These are phyloP conservation scores for Globisporangium rhizosaccharum DNA, from an alignment of 352 stramenopile species.

Conservation along the genomic window DNA sequence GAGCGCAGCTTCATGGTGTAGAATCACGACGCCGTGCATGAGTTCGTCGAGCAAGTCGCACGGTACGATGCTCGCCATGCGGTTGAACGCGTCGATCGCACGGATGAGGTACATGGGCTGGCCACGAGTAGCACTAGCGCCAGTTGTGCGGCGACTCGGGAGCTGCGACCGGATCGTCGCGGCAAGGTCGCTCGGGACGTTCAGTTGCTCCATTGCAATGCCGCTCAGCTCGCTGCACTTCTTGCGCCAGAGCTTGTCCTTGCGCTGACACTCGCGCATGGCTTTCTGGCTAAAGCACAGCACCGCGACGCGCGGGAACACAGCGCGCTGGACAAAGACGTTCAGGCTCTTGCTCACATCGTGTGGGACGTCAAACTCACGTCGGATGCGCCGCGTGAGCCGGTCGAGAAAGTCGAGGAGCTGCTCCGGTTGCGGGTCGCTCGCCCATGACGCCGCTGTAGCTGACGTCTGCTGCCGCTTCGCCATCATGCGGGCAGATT, in stretches of 20 bases:
- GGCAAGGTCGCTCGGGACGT: constrained; percentile 45
- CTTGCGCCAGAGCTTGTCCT: constrained; percentile 82
- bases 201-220: constrained; percentile 64
- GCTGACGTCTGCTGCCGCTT: constrained; percentile 17
- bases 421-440: constrained; percentile 60
- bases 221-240: constrained; percentile 56
- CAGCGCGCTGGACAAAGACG: constrained; percentile 67
- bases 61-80: constrained; percentile 74
- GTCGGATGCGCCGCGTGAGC: constrained; percentile 58
- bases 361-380: constrained; percentile 60
- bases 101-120: constrained; percentile 50
- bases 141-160: constrained; percentile 34
- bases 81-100: constrained; percentile 74
- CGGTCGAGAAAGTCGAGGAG: constrained; percentile 74
- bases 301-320: constrained; percentile 66
- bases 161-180: constrained; percentile 51
- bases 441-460: constrained; percentile 33
- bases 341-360: constrained; percentile 80
- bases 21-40: constrained; percentile 79
- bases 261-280: constrained; percentile 68
- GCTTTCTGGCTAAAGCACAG: constrained; percentile 73
- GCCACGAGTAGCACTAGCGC: neutral
- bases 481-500: neutral
- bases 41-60: constrained; percentile 81
- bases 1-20: constrained; percentile 82